Conservation (phyloP, 768 basidiomycete species). For the Brasilioporus rufonigricans region DNA sequence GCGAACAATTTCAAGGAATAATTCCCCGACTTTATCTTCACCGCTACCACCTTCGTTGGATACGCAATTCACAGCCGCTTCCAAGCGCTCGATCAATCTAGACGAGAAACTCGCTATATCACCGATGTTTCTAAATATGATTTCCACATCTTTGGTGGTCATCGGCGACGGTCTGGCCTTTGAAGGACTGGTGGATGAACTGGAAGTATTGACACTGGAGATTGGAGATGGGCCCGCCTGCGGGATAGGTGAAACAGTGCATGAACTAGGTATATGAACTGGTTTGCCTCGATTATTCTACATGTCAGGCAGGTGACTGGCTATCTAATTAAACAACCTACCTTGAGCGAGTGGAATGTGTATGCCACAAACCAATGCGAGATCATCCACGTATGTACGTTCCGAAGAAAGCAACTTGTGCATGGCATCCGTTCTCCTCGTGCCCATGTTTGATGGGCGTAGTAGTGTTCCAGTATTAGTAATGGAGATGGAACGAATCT, state of each 20-base stretch:
- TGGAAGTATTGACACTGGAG: constrained; percentile 34
- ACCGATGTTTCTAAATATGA: constrained; percentile 70
- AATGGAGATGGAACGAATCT: not conserved
- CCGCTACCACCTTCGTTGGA: constrained; percentile 54
- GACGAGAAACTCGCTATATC: constrained; percentile 69
- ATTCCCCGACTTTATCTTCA: constrained; percentile 60
- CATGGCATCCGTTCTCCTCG: constrained; percentile 60
- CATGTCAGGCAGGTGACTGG: not conserved
- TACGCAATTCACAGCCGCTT: constrained; percentile 54
- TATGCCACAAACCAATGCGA: constrained; percentile 66
- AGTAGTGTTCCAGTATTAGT: constrained; percentile 12
- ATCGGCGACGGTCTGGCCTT: constrained; percentile 52
- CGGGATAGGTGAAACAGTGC: constrained; percentile 11
- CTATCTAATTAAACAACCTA: constrained; percentile 30
- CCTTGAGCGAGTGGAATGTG: constrained; percentile 74
- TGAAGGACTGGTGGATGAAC: constrained; percentile 36
- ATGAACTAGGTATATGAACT: constrained; percentile 13
- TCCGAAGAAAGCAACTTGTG: constrained; percentile 72
- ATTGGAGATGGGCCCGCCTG: constrained; percentile 33
- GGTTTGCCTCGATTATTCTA: constrained; percentile 29
- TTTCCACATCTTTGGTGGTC: constrained; percentile 58
- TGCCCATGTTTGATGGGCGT: constrained; percentile 30
- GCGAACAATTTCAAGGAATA: constrained; percentile 67
- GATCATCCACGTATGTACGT: constrained; percentile 69
- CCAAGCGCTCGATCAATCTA: constrained; percentile 54